phyloP scores from a whole-genome alignment of 2,329 filamentous ascomycete species.

The Epichloe typhina region DNA sequence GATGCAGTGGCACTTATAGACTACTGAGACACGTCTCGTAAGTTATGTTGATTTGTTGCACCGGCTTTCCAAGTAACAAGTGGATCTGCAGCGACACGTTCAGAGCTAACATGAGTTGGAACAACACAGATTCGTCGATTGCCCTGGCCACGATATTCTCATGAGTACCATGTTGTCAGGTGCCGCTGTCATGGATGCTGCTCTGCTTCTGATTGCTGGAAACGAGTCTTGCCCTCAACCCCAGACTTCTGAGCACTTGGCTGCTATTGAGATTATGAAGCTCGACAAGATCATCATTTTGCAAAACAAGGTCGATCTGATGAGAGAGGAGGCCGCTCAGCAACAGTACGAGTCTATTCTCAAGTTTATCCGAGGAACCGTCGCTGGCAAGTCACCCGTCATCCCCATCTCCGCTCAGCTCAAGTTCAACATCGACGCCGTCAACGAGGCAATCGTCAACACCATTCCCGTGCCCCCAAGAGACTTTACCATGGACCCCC shows the following conservation, averaged over 20 bases:
- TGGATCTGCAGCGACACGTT: not conserved
- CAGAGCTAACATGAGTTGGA: constrained; percentile 7
- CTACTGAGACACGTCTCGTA: constrained; percentile 86
- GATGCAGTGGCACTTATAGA: constrained; percentile 77
- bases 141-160: constrained; percentile 99
- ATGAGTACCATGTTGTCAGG: constrained; percentile 99
- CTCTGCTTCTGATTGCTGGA: constrained; percentile 87
- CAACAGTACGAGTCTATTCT: constrained; percentile 94
- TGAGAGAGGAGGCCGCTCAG: constrained; percentile 88
- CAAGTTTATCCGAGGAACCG: constrained; percentile 96
- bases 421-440: constrained; percentile 98
- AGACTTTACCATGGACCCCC: constrained; percentile 83
- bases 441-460: constrained; percentile 91
- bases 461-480: constrained; percentile 85
- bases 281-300: constrained; percentile 98
- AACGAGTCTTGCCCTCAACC: constrained; percentile 98
- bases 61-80: not conserved
- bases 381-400: constrained; percentile 86
- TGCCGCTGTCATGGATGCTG: constrained; percentile 98
- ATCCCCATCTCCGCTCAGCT: constrained; percentile 96
- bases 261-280: constrained; percentile 99
- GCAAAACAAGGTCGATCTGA: constrained; percentile 98
- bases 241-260: constrained; percentile 96
- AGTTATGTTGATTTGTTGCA: constrained; percentile 24
- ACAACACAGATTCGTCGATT: constrained; percentile 72